phyloP scores from a whole-genome alignment of 768 basidiomycete genomes.

The Hericium coralloides region DNA sequence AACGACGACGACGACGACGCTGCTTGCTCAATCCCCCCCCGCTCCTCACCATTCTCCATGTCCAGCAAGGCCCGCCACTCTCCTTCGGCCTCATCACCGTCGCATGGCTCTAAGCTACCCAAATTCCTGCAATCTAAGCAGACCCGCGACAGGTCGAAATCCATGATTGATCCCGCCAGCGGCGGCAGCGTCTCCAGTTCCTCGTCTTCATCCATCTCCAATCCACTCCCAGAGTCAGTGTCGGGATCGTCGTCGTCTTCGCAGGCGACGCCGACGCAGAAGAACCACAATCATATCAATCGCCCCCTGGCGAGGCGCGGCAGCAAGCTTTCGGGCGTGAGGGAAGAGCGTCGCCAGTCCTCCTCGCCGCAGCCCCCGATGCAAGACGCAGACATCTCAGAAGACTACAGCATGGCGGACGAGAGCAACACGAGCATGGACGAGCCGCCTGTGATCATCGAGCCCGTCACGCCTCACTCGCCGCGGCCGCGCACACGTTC shows the following conservation, averaged over 20 bases:
- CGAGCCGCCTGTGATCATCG: conserved; percentile 61
- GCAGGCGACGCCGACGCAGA: conserved; percentile 6
- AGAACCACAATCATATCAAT: not conserved
- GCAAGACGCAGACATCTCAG: conserved; percentile 22
- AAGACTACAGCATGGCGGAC: conserved; percentile 22
- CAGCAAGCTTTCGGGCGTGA: conserved; percentile 12
- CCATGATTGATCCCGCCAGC: conserved; percentile 32
- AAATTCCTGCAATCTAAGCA: conserved; percentile 58
- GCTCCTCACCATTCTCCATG: conserved; percentile 23
- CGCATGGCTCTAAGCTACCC: conserved; percentile 46
- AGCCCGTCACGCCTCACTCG: conserved; percentile 39
- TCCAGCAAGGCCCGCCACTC: conserved; percentile 36
- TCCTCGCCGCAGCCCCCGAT: conserved; percentile 5
- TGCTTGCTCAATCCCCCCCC: not conserved
- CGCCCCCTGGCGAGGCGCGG: conserved; percentile 8
- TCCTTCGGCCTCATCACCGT: conserved; percentile 33
- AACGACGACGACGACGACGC: conserved; percentile 6
- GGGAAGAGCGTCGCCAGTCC: conserved; percentile 14
- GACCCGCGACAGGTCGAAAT: conserved; percentile 51
- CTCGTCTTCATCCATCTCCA: conserved; percentile 33
- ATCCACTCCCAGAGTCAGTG: conserved; percentile 17
- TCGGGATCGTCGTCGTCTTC: conserved; percentile 2
- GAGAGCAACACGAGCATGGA: conserved; percentile 32
- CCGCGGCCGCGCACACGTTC: conserved; percentile 47
- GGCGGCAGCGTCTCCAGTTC: conserved; percentile 31